phyloP scores from a whole-genome alignment of 371 early-diverging fungal species.

The Paraphysoderma sedebokerense region DNA sequence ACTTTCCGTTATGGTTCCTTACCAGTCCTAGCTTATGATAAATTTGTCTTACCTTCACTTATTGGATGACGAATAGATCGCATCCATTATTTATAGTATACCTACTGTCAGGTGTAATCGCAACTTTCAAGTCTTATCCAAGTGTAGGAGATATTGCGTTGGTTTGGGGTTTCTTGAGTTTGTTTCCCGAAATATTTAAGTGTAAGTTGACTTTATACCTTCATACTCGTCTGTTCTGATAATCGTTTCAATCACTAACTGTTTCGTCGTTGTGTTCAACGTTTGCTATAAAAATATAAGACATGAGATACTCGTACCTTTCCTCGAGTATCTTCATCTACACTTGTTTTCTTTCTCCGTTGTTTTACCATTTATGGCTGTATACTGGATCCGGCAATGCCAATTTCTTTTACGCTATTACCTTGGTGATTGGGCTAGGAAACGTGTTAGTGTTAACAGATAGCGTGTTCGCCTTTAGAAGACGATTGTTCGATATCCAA shows the following conservation, averaged over 20 bases:
- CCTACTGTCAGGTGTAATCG: constrained; percentile 51
- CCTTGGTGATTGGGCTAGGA: constrained; percentile 34
- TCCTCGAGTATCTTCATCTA: constrained; percentile 45
- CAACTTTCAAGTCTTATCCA: constrained; percentile 83
- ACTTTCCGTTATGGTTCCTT: background rate
- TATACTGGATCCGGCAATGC: constrained; percentile 89
- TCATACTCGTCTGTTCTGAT: background rate
- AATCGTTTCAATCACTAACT: too few species aligned
- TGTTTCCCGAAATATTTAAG: constrained; percentile 67
- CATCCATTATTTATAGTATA: too few species aligned
- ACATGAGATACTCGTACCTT: constrained; percentile 47
- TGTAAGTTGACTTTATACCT: constrained; percentile 28
- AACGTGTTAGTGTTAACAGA: constrained; percentile 1
- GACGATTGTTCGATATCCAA: too few species aligned
- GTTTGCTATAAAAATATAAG: too few species aligned
- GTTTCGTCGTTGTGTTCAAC: constrained; percentile 10
- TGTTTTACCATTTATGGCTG: constrained; percentile 88
- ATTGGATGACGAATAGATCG: too few species aligned
- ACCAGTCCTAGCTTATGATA: too few species aligned
- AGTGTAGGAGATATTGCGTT: constrained; percentile 66
- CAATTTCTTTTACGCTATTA: constrained; percentile 93
- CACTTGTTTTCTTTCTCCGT: constrained; percentile 59
- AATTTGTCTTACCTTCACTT: too few species aligned
- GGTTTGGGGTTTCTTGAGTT: constrained; percentile 55
- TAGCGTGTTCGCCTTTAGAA: too few species aligned